Percentiles rank a stretch among this genome's conserved stretches.
phyloP scores from a whole-genome alignment of 495 filamentous ascomycete genomes.

The Aspergillus sclerotiicarbonarius region DNA sequence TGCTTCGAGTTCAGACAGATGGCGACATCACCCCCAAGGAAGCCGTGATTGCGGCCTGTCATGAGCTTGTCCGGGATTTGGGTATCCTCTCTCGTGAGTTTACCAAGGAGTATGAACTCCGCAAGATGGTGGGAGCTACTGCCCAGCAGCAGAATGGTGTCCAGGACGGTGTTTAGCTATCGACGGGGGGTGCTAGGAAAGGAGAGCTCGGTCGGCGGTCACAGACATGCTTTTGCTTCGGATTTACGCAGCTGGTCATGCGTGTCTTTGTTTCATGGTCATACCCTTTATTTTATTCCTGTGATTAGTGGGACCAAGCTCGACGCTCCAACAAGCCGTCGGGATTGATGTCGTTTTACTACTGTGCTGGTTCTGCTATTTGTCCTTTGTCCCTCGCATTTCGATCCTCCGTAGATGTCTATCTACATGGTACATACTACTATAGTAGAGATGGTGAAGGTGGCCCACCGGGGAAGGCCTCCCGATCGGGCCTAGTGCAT shows the following conservation, averaged over 20 bases:
- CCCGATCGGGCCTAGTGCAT: slow-evolving; percentile 8
- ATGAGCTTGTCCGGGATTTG: slow-evolving; percentile 74
- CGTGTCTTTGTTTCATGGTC: slow-evolving; percentile 9
- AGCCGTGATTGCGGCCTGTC: slow-evolving; percentile 74
- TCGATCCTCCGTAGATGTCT: too few relatives aligned
- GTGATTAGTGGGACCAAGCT: slow-evolving; percentile 9
- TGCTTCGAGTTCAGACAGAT: slow-evolving; percentile 89
- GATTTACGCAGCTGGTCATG: slow-evolving; percentile 23
- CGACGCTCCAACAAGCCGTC: not conserved
- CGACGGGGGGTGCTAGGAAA: not conserved
- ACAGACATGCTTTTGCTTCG: slow-evolving; percentile 6
- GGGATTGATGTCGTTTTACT: not conserved
- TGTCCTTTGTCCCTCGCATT: too few relatives aligned
- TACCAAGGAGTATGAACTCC: slow-evolving; percentile 90
- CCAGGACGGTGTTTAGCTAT: slow-evolving; percentile 25
- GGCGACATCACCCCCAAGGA: slow-evolving; percentile 82
- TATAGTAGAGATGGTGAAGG: too few relatives aligned
- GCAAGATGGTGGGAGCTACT: slow-evolving; percentile 76
- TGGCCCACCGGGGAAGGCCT: too few relatives aligned
- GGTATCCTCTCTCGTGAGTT: slow-evolving; percentile 79
- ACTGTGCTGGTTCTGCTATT: too few relatives aligned
- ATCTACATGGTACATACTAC: too few relatives aligned
- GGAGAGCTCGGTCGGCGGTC: not conserved
- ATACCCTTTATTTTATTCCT: not conserved
- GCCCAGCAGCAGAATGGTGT: slow-evolving; percentile 38